A percentile compares a stretch with the other conserved stretches of the same genome.
Conservation (phyloP, 2,329 filamentous ascomycete species). For the Teratosphaeria epicoccoides region DNA sequence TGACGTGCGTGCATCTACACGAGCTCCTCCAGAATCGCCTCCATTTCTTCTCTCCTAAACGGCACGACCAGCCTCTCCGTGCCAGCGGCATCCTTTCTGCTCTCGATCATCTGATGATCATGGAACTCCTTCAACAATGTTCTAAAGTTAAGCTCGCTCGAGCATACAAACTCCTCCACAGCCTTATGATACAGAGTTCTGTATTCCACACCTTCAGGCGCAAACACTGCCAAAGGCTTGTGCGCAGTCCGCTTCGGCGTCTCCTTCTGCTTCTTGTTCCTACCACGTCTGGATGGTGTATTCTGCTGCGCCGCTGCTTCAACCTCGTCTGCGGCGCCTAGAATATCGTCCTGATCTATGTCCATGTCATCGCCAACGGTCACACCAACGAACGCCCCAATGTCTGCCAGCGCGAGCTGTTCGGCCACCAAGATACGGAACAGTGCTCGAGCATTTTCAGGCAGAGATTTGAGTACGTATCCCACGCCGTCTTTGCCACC, state of each 20-base stretch:
- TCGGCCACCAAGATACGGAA: slow-evolving; percentile 80
- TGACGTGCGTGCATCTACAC: slow-evolving; percentile 22
- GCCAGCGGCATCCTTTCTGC: slow-evolving; percentile 71
- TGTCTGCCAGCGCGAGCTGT: slow-evolving; percentile 53
- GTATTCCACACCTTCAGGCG: slow-evolving; percentile 65
- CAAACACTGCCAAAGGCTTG: slow-evolving; percentile 4
- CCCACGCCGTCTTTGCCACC: slow-evolving; percentile 85
- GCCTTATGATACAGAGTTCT: slow-evolving; percentile 88
- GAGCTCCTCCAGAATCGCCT: slow-evolving; percentile 74
- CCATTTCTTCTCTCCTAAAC: slow-evolving; percentile 77
- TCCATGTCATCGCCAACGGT: slow-evolving; percentile 22
- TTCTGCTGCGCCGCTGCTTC: slow-evolving; percentile 19
- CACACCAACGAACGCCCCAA: slow-evolving; percentile 40
- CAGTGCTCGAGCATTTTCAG: slow-evolving; percentile 80
- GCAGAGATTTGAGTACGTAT: slow-evolving; percentile 80
- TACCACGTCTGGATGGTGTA: slow-evolving; percentile 17
- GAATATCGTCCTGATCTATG: slow-evolving; percentile 13
- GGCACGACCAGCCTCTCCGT: slow-evolving; percentile 79
- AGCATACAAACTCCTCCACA: slow-evolving; percentile 92
- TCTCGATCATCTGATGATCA: slow-evolving; percentile 95
- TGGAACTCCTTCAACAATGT: slow-evolving; percentile 95
- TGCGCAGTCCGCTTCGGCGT: slow-evolving; percentile 4
- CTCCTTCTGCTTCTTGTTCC: slow-evolving; percentile 13
- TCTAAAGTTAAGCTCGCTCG: slow-evolving; percentile 89
- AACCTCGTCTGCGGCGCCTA: slow-evolving; percentile 21